These are phyloP conservation scores for Phytophthora agathidicida DNA, from an alignment of 352 stramenopile genomes.

Conservation along the genomic window DNA sequence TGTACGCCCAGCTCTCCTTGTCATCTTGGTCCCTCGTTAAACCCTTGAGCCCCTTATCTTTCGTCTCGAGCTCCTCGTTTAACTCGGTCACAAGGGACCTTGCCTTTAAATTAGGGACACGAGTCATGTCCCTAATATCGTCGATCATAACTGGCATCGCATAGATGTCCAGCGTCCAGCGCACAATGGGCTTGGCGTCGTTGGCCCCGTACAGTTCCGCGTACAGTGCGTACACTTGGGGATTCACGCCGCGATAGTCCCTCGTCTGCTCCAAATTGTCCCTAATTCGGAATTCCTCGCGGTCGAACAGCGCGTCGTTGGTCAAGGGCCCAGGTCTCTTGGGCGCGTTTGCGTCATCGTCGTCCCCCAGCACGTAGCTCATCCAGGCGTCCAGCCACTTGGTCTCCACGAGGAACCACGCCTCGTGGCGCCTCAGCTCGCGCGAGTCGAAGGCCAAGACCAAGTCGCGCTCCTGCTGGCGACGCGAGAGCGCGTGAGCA, in stretches of 20 bases:
- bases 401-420: constrained; percentile 83
- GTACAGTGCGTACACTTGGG: constrained; percentile 80
- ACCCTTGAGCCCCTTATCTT: constrained; percentile 26
- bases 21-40: constrained; percentile 35
- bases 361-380: constrained; percentile 74
- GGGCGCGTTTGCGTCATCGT: constrained; percentile 55
- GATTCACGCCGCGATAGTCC: constrained; percentile 82
- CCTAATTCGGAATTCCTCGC: constrained; percentile 67
- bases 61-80: constrained; percentile 57
- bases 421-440: constrained; percentile 68
- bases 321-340: constrained; percentile 63
- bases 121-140: constrained; percentile 78
- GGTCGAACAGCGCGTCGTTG: constrained; percentile 79
- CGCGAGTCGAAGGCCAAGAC: constrained; percentile 72
- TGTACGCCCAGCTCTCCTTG: constrained; percentile 68
- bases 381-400: constrained; percentile 85
- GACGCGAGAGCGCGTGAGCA: constrained; percentile 4
- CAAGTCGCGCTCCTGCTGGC: constrained; percentile 58
- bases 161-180: constrained; percentile 85
- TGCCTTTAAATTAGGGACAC: constrained; percentile 61
- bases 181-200: constrained; percentile 67
- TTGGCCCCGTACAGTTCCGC: constrained; percentile 74
- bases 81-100: constrained; percentile 68
- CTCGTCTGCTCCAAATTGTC: constrained; percentile 64
- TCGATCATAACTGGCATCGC: constrained; percentile 79